Conservation (phyloP, 495 filamentous ascomycete species). For the Neurospora sp. region DNA sequence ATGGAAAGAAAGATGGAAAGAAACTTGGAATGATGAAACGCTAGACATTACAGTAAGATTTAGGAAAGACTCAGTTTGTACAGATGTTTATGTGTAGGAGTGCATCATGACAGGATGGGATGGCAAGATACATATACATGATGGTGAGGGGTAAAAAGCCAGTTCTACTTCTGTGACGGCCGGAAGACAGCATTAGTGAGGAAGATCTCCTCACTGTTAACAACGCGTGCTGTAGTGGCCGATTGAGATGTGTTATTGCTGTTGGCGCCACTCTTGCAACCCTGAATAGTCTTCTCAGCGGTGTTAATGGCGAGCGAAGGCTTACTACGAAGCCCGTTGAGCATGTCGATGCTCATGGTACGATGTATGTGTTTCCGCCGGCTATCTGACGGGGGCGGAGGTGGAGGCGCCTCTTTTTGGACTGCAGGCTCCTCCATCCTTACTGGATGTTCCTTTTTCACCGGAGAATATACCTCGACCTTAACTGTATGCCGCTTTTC, state of each 20-base stretch:
- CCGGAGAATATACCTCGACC: not conserved
- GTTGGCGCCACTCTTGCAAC: slow-evolving; percentile 4
- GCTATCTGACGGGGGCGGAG: slow-evolving; percentile 10
- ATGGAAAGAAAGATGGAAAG: not conserved
- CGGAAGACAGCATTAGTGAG: slow-evolving; percentile 37
- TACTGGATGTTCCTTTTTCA: not conserved
- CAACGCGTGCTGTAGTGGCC: slow-evolving; percentile 3
- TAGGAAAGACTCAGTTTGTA: not conserved
- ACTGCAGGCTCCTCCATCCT: slow-evolving; percentile 4
- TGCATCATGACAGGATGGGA: not conserved
- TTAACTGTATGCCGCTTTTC: not conserved
- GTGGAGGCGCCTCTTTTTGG: not conserved
- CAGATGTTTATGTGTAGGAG: not conserved
- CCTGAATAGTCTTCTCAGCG: slow-evolving; percentile 13
- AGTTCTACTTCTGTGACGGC: slow-evolving; percentile 1
- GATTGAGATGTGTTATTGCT: not conserved
- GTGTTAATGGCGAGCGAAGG: slow-evolving; percentile 8
- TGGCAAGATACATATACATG: not conserved
- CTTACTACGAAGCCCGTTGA: slow-evolving; percentile 18
- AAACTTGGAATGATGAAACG: not conserved
- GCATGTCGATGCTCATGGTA: slow-evolving; percentile 30
- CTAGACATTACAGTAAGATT: not conserved
- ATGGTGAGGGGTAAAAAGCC: not conserved
- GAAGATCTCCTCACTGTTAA: slow-evolving; percentile 23
- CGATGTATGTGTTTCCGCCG: slow-evolving; percentile 25